Evolutionary conservation across 2,329 filamentous ascomycete genomes (phyloP), one percentile per base, ranked within the genome.

Genomic region (Myriosclerotinia duriaeana): DNA sequence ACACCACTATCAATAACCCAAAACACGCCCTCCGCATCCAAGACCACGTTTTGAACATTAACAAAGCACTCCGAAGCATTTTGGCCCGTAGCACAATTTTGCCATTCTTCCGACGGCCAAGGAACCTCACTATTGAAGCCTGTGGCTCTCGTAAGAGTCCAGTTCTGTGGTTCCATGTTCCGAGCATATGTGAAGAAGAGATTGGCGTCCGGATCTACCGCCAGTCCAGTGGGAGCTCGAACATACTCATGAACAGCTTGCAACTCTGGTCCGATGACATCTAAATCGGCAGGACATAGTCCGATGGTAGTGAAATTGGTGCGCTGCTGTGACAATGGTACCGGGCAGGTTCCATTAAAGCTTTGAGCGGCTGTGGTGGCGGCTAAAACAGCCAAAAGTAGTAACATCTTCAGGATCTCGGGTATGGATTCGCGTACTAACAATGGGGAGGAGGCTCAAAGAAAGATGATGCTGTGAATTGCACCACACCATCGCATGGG

Each of bases 161-260:
- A 50, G 30, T 50, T 50, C 22, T 60, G 58, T 26, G 44, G 58
- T 9, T 60, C 44, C 58, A 50, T 60, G 9, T 50, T 60, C 1
- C 58, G 44, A 17, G 58, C 58, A 50, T 60, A 60, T 9, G 58
- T 38, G n/a, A 60, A 60, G 58, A 60, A 60, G 3, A 60, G 46
- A 3, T 50, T 60, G 58, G 44, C 30, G 8, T 50, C 44, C 9
- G n/a, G 17, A 38, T 60, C 44, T 14, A 60, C 34, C 3, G 44
- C 58, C 46, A 60, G 11, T 50, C 58, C 44, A 1, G 58, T 60
- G 0, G 58, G 58, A 60, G 58, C 44, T 2, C 44, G 34, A 2
- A 38, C 46, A 38, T 48, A 36, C 14, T 60, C 44, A 20, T 60
- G 58, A 38, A 60, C 44, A 14, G 30, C 44, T 38, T 60, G 30